Evolutionary conservation across 768 basidiomycete genomes (phyloP), one percentile per base, ranked within the genome.

Genomic region (Tulasnella sp.): DNA sequence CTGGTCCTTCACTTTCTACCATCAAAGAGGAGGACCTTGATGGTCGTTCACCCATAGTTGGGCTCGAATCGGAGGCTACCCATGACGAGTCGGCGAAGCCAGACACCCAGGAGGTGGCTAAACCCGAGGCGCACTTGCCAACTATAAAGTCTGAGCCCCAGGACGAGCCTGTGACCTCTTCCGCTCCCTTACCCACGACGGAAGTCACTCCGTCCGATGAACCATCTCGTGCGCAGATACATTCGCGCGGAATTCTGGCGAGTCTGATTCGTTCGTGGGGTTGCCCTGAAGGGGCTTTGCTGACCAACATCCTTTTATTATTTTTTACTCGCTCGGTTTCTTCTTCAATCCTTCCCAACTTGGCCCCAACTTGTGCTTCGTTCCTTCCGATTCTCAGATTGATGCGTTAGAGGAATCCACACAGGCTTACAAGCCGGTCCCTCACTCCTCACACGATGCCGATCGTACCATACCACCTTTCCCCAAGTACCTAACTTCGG

Each of bases 381-480:
- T 41, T 63, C 19, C 1, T 68, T 68, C 72, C 42, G 64, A 44
- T 35, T 41, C 72, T n/a, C 75, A 94, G 92, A 84, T 92, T 72
- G 92, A 94, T 81, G 86, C 86, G 12, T 83, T 90, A 63, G 89
- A 88, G 1, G 90, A 92, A 62, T 77, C 84, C 2, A 87, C 88
- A 3, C 90, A 90, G 76, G 87, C 89, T 1, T 93, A 92, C 79
- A 79, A 84, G 32, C 83, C 88, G 44, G 79, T 92, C 42, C 83
- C 86, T 65, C n/a, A 36, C 26, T 39, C 71, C 69, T 34, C 67
- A 69, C 62, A 72, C 75, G 75, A 85, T 72, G 76, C 80, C 32
- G 91, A 92, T 76, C 76, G 82, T 7, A 90, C 89, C 5, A 82
- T 95, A 22, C 93, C 94, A 11, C 88, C 90, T 14, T 90, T 95